Evolutionary conservation across 441 rosid genomes (phyloP), one percentile per base, ranked within the genome.

Genomic region (Syzygium malaccense): DNA sequence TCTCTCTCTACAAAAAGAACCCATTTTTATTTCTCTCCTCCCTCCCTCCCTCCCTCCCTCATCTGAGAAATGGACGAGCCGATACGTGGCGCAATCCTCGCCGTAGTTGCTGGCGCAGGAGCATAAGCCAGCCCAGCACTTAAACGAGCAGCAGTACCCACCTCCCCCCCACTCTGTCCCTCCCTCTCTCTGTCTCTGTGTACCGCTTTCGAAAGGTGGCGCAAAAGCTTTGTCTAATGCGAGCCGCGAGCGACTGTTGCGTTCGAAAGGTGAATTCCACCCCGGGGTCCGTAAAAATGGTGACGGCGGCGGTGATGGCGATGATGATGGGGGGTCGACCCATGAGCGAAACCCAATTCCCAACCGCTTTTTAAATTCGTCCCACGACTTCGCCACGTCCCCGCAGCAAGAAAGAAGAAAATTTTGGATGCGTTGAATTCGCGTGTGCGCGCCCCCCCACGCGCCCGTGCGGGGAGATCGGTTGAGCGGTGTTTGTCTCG

Each of bases 401-500:
- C 83, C 6, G 83, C 51, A 12, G 75, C 5, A 60, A 4, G 37
- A 75, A 66, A 17, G 26, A 45, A 45, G 48, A 45, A 45, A 45
- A 45, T 0, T 55, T 55, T 45, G 49, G 8, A 89, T 91, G 98
- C 94, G 95, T 95, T 94, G 96, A 94, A 95, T 66, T 95, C 89
- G 94, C 91, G 95, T 86, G 95, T 87, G 68, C 75, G 60, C 88
- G 10, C 33, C 8, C 55, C 8, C 55, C 54, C 58, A 57, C 58
- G 86, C 58, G 86, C 58, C 62, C 86, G 64, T 54, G 86, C 62
- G 1, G 86, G n/a, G 60, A 86, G 87, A 92, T 95, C 94, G 90
- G 98, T 95, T 96, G 96, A 94, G 95, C 92, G 93, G 97, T 93
- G 95, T 94, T 93, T 93, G 90, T 95, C 93, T 92, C 91, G 93